phyloP scores from a whole-genome alignment of 2,329 filamentous ascomycete species.

The Blastomyces gilchristii region DNA sequence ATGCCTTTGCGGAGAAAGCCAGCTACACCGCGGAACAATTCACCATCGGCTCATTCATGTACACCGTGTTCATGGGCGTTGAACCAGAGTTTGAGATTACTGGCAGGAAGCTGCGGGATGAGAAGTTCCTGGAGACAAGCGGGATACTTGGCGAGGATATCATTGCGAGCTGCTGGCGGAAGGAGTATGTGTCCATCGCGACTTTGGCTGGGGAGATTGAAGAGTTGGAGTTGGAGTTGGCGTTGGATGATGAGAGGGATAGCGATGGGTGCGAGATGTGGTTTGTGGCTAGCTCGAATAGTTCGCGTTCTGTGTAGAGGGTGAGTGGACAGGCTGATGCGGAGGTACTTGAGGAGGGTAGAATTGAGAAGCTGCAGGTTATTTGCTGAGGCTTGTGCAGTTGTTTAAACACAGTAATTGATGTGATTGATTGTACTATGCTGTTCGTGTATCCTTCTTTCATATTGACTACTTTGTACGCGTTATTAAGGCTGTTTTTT shows the following conservation, averaged over 20 bases:
- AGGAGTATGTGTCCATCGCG: neutral
- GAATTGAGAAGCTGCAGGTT: neutral
- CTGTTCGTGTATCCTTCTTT: neutral
- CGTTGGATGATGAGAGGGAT: neutral
- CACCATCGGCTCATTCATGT: conserved; percentile 1
- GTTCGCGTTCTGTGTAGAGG: neutral
- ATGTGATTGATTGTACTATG: neutral
- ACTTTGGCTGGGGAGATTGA: neutral
- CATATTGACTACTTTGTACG: neutral
- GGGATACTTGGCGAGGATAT: neutral
- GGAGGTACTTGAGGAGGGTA: neutral
- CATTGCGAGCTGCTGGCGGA: neutral
- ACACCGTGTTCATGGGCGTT: neutral
- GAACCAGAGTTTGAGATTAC: conserved; percentile 2
- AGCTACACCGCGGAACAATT: neutral
- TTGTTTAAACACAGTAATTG: neutral
- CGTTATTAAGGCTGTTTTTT: too few relatives aligned
- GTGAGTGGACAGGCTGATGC: neutral
- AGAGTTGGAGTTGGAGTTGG: neutral
- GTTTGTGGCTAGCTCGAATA: neutral
- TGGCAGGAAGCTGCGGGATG: neutral
- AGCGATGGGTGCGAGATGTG: neutral
- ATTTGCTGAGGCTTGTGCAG: neutral
- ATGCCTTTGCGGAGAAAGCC: neutral
- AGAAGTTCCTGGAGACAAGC: neutral